Evolutionary conservation across 768 basidiomycete genomes (phyloP).

Genomic region (Hericium coralloides): DNA sequence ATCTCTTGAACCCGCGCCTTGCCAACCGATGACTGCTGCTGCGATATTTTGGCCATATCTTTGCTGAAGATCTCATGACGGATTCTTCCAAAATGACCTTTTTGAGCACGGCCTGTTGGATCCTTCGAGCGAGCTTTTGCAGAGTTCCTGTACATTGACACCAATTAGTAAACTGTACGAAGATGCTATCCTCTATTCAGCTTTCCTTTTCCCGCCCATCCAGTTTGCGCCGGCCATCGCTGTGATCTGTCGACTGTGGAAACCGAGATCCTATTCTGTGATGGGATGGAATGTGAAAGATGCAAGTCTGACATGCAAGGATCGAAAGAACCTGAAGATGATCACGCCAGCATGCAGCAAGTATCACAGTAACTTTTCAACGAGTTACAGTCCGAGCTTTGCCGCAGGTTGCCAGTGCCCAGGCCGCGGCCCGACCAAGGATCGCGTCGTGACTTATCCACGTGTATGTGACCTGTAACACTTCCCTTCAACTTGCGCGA

Average conservation of each 20-base stretch:
- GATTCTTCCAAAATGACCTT: conserved; percentile 12
- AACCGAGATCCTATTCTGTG: not conserved
- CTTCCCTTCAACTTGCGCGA: too few relatives aligned
- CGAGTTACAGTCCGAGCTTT: too few relatives aligned
- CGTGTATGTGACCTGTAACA: too few relatives aligned
- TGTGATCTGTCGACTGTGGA: not conserved
- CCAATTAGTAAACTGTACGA: too few relatives aligned
- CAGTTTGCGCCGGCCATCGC: not conserved
- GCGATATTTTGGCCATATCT: not conserved
- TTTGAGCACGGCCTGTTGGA: conserved; percentile 8
- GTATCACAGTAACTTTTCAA: too few relatives aligned
- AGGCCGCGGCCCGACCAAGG: too few relatives aligned
- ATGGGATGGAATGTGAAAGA: too few relatives aligned
- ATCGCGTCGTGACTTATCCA: too few relatives aligned
- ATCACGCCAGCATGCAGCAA: too few relatives aligned
- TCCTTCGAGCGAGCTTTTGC: conserved; percentile 12
- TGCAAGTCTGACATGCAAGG: too few relatives aligned
- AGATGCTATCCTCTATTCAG: not conserved
- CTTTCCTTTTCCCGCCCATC: not conserved
- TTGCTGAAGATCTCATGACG: conserved; percentile 10
- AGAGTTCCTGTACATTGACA: conserved; percentile 3
- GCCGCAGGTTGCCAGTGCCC: too few relatives aligned
- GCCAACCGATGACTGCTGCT: not conserved
- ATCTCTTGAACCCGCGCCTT: not conserved
- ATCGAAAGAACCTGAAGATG: too few relatives aligned